Percentiles rank a stretch among this genome's conserved stretches.
These are phyloP conservation scores for Helianthus tuberosus DNA, from an alignment of 129 eudicot genomes.

Conservation along the genomic window DNA sequence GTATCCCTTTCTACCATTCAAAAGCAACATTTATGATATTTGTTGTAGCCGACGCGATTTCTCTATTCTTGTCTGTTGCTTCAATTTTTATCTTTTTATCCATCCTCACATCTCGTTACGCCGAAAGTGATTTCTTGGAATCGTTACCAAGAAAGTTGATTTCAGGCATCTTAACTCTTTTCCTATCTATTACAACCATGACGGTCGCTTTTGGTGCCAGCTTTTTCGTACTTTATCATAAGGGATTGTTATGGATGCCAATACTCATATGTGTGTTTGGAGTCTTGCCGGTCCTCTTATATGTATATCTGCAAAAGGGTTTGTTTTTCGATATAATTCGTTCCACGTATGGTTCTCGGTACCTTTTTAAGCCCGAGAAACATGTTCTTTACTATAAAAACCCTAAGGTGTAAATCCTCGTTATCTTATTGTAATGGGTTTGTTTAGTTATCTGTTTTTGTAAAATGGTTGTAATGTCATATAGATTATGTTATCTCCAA, in stretches of 20 bases:
- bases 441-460: not conserved
- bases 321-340: not conserved
- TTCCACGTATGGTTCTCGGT: not conserved
- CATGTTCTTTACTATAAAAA: constrained; percentile 6
- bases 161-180: not conserved
- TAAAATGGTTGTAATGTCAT: not conserved
- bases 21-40: not conserved
- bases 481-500: not conserved
- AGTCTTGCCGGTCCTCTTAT: not conserved
- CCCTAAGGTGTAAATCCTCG: not conserved
- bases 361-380: not conserved
- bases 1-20: not conserved
- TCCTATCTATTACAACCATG: not conserved
- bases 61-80: not conserved
- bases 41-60: not conserved
- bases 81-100: not conserved
- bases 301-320: not conserved
- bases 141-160: not conserved
- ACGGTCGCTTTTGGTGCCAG: not conserved
- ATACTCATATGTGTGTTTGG: not conserved
- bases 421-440: not conserved
- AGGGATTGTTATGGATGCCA: not conserved
- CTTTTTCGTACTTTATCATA: not conserved
- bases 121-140: not conserved
- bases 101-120: not conserved